phyloP scores from a whole-genome alignment of 768 basidiomycete genomes.

The Pisolithus sp. region DNA sequence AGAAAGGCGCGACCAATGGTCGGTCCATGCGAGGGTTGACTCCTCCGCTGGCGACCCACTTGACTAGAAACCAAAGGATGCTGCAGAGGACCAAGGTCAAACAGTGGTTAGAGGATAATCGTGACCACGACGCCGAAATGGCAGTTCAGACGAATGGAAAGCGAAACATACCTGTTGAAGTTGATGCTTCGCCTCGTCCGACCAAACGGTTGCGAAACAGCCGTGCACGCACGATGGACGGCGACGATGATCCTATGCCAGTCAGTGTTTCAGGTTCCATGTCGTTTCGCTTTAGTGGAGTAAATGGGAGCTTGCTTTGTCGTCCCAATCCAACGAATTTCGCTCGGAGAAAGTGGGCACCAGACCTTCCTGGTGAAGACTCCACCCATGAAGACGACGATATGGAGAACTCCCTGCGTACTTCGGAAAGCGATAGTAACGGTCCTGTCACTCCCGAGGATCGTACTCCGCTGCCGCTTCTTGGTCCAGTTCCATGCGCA shows the following conservation, averaged over 20 bases:
- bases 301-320: conserved; percentile 43
- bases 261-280: conserved; percentile 20
- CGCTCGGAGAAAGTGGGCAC: conserved; percentile 53
- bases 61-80: conserved; percentile 36
- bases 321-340: conserved; percentile 58
- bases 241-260: conserved; percentile 22
- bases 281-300: conserved; percentile 23
- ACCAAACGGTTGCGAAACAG: conserved; percentile 22
- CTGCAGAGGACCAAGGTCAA: conserved; percentile 38
- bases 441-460: conserved; percentile 58
- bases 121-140: conserved; percentile 15
- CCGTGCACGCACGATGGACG: conserved; percentile 7
- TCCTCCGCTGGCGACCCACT: conserved; percentile 13
- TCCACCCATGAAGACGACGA: conserved; percentile 29
- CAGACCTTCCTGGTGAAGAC: conserved; percentile 29
- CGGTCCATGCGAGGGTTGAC: conserved; percentile 34
- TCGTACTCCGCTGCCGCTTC: conserved; percentile 36
- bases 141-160: conserved; percentile 15
- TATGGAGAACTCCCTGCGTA: conserved; percentile 26
- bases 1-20: conserved; percentile 47
- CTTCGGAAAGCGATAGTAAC: conserved; percentile 41
- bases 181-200: conserved; percentile 21
- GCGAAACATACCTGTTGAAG: conserved; percentile 14
- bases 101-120: conserved; percentile 26
- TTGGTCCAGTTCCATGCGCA: conserved; percentile 24